Evolutionary conservation across 305 asterid genomes (phyloP).

Genomic region (Caryopteris hybrid): DNA sequence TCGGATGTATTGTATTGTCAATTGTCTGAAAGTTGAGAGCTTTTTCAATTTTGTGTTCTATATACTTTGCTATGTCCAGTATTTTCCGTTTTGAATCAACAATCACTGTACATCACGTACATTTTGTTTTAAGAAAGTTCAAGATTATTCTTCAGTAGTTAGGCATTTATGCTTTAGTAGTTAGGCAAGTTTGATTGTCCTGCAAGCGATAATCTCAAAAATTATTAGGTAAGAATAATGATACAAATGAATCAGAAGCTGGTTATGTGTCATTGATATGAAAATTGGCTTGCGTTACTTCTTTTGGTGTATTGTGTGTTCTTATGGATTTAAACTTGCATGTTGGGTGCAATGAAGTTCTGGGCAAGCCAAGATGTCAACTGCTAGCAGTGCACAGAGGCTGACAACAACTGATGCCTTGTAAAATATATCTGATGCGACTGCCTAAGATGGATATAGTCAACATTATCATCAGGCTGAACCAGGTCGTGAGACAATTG

Average conservation of each 20-base stretch:
- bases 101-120: background rate
- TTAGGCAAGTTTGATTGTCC: background rate
- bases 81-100: background rate
- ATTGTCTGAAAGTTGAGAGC: conserved; percentile 13
- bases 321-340: conserved; percentile 13
- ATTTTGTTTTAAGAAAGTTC: background rate
- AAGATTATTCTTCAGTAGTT: background rate
- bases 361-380: conserved; percentile 54
- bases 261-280: background rate
- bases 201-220: background rate
- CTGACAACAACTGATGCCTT: conserved; percentile 74
- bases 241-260: background rate
- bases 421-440: conserved; percentile 52
- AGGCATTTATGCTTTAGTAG: too few species aligned
- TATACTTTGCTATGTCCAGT: background rate
- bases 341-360: conserved; percentile 41
- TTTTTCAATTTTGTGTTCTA: background rate
- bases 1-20: background rate
- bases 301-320: too few species aligned
- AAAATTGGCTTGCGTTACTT: too few species aligned
- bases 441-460: background rate
- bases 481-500: background rate
- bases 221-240: background rate
- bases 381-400: conserved; percentile 51
- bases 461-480: background rate